phyloP scores from a whole-genome alignment of 2,329 filamentous ascomycete species.

The Sporothrix luriei region DNA sequence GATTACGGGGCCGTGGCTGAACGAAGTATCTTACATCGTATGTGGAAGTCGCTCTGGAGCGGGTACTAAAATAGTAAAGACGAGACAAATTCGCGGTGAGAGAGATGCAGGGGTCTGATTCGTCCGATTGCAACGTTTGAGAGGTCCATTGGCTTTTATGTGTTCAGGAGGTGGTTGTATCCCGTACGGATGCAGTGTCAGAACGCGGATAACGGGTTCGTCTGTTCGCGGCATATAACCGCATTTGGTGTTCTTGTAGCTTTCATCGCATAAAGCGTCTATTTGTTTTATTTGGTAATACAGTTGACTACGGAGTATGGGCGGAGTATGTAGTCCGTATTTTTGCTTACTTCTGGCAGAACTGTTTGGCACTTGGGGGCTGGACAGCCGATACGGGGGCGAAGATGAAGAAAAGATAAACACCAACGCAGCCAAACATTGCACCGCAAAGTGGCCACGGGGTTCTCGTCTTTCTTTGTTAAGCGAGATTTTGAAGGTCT shows the following conservation, averaged over 20 bases:
- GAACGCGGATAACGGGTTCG: background rate
- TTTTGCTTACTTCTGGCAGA: background rate
- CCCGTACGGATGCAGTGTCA: background rate
- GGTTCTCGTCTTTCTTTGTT: background rate
- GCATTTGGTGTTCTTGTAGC: background rate
- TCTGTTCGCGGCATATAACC: background rate
- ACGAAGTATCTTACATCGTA: no score
- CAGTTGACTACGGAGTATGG: no score
- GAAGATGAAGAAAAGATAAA: background rate
- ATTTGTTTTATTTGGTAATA: background rate
- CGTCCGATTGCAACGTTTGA: background rate
- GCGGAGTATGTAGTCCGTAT: no score
- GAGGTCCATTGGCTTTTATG: constrained; percentile 14
- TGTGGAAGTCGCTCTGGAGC: background rate
- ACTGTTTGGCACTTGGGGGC: constrained; percentile 13
- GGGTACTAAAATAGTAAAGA: constrained; percentile 1
- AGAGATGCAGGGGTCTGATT: constrained; percentile 13
- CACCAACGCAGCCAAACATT: background rate
- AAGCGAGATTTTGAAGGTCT: constrained; percentile 20
- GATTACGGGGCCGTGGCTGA: background rate
- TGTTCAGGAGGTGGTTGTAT: background rate
- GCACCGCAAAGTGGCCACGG: background rate
- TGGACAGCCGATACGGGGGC: background rate
- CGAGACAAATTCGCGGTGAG: constrained; percentile 4
- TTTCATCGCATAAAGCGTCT: background rate